Evolutionary conservation across 495 filamentous ascomycete species (phyloP), one percentile per base, ranked within the genome.

Genomic region (Trichocladium uniseriatum): DNA sequence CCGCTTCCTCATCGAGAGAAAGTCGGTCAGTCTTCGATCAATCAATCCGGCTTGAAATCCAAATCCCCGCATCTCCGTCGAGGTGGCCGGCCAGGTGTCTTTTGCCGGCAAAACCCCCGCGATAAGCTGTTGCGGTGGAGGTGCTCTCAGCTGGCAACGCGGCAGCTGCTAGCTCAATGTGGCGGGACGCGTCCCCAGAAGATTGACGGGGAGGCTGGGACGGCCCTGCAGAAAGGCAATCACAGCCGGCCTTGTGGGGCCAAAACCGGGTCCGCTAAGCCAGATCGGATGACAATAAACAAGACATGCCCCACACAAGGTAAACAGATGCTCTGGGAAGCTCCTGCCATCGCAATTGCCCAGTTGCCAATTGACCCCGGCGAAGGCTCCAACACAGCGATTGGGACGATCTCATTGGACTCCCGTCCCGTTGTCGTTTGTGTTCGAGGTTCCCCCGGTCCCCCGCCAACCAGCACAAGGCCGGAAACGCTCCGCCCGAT

Each of bases 241-340:
- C 50, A 56, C 28, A 40, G 42, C 6, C 45, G 36, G 32, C 36
- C 27, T 36, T 38, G 56, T 49, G 52, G 60, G 41, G 42, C 42
- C 7, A 28, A 39, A 42, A 49, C 35, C 54, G 45, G 54, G 37
- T 27, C 18, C 49, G 53, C 65, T 66, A 68, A 44, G 31, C 65
- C 45, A 18, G 8, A 60, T 64, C 48, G 31, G 57, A 43, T 19
- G 37, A 40, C 51, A 53, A 62, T 68, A 68, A 68, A 68, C 65
- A 66, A 64, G 52, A 20, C 8, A 27, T 40, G 55, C 48, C 45
- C 59, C 63, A 64, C 59, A 51, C 38, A 48, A 61, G 53, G 64
- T 66, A 60, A 64, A 66, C 62, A 66, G n/a, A 57, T 15, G 43
- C 29, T 46, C 48, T 21, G 45, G n/a, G n/a, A 38, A 54, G 49